Base-by-base conservation (phyloP, 371 early-diverging fungal genomes). In the Synchytrium microbalum region DNA sequence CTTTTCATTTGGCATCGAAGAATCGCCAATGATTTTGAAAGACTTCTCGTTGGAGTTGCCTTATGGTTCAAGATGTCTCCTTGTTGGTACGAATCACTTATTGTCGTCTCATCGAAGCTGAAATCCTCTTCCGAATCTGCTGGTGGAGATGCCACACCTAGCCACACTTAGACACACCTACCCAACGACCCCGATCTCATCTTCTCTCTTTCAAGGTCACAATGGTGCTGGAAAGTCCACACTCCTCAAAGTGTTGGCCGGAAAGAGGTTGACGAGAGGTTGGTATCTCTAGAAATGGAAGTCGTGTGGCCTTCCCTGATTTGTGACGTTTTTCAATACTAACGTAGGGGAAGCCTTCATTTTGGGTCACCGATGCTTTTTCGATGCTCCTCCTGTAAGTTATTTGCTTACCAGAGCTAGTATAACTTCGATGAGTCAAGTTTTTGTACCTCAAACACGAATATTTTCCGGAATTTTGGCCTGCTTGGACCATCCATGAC, bases 221-320 rank as follows among this genome's bases (percentile, higher is more conserved):
- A 31, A 86, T 74, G 88, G 88, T 23, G 85, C 85, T 24, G 88
- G 83, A 26, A 86, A 87, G 66, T 82, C 84, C 1, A 87, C 88
- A 0, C 69, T 89, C 33, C 67, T 89, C 54, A 74, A 81, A 24
- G 84, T 83, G 63, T 67, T 85, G 30, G 89, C 82, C 58, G 89
- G 87, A 57, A 91, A 85, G 69, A 81, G 88, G 46, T 78, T 85
- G 81, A 74, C 80, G 46, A 76, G 64, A 60, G 81, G 60, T n/a
- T n/a, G 27, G 69, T 75, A 66, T 72, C 72, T 62, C 82, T 83
- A 46, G 70, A 68, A 32, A 86, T n/a, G n/a, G n/a, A n/a, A n/a
- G n/a, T n/a, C n/a, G n/a, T n/a, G n/a, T n/a, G n/a, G n/a, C n/a
- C n/a, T n/a, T n/a, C n/a, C n/a, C n/a, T n/a, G n/a, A n/a, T n/a